These are phyloP conservation scores for Linanthus parryae DNA, from an alignment of 148 eudicot genomes.

Conservation along the genomic window DNA sequence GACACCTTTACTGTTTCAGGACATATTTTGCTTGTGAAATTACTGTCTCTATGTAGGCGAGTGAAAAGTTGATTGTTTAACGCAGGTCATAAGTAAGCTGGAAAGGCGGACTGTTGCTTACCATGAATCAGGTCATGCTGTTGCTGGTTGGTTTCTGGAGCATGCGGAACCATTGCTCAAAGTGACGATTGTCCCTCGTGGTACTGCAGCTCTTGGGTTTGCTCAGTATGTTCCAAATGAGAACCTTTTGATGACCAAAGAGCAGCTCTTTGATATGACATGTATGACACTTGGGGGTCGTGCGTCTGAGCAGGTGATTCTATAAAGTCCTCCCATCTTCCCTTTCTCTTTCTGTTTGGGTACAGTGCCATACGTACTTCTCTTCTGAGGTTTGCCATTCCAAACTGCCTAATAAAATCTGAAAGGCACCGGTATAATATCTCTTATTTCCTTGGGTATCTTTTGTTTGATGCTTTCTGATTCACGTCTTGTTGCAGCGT, in stretches of 20 bases:
- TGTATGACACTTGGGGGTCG: slow-evolving; percentile 99
- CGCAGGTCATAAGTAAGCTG: slow-evolving; percentile 87
- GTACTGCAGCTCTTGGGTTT: slow-evolving; percentile 94
- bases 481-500: too few species aligned
- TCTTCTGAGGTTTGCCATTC: too few species aligned
- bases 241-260: slow-evolving; percentile 93
- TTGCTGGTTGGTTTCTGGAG: slow-evolving; percentile 93
- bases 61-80: not conserved
- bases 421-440: too few species aligned
- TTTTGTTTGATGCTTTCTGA: too few species aligned
- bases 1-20: too few species aligned
- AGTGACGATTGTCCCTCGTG: slow-evolving; percentile 98
- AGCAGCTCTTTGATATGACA: slow-evolving; percentile 92
- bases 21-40: too few species aligned
- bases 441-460: too few species aligned
- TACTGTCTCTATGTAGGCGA: too few species aligned
- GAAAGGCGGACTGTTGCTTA: slow-evolving; percentile 93
- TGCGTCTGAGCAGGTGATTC: slow-evolving; percentile 87
- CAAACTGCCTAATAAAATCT: too few species aligned
- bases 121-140: slow-evolving; percentile 99
- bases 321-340: slow-evolving; percentile 5
- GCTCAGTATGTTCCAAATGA: slow-evolving; percentile 97
- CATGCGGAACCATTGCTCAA: slow-evolving; percentile 93
- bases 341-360: not conserved
- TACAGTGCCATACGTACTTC: too few species aligned